Evolutionary conservation across 2,329 filamentous ascomycete species (phyloP), one percentile per base, ranked within the genome.

Genomic region (Exophiala viscosa): DNA sequence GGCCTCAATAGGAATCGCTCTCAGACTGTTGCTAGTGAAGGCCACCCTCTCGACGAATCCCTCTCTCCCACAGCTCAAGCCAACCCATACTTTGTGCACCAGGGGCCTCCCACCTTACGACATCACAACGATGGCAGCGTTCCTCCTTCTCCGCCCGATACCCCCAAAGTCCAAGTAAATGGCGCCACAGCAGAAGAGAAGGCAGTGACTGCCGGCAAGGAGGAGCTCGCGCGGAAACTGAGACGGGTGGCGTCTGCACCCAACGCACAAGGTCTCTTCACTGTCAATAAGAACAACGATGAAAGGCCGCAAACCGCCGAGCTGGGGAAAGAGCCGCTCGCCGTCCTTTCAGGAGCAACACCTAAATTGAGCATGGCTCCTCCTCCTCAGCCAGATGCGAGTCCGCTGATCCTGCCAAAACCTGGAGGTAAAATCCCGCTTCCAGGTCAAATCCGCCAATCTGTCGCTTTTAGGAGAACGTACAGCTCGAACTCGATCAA

Each of bases 401-500:
- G 40, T 18, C 40, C 48, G 80, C 84, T 65, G 70, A 74, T 15
- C 14, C 50, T 66, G 9, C 60, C 65, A 13, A 45, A 60, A 14
- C 59, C 64, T 4, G 77, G 79, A 48, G 79, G 82, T 45, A 80
- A 90, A 54, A 78, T 89, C 33, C 80, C 84, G 3, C 79, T 82
- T 1, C 84, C 86, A 3, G 82, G 81, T 47, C 82, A 84, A 63
- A 82, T 85, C 60, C 79, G 80, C 51, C 78, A 81, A 61, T 73
- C 83, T 14, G 78, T 89, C 44, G 84, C 89, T 15, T 99, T 96
- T 74, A 81, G 93, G 65, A 83, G 93, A 68, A 99, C 93, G 2
- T 99, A 99, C 71, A 97, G 93, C 72, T 96, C 92, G 61, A 99
- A 97, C 71, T 97, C 93, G 36, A 99, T 99, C 78, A 99, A 99